A percentile compares a stretch with the other conserved stretches of the same genome.
Conservation (phyloP, 345 rosid species). For the Eucalyptus tenuipes region DNA sequence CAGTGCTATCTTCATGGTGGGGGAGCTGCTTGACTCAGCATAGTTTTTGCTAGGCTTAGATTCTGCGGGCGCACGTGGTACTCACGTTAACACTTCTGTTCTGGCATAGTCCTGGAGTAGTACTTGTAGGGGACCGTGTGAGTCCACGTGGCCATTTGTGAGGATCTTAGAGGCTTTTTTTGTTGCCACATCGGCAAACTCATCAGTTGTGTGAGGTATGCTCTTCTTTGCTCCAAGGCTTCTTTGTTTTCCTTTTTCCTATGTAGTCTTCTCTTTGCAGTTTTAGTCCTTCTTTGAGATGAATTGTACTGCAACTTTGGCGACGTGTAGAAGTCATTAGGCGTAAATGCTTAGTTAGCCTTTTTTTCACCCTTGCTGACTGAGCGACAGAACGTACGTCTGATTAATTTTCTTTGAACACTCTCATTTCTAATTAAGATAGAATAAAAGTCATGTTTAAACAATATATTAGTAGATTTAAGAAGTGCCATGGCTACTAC, state of each 20-base stretch:
- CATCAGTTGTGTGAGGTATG: not conserved
- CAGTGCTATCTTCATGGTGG: not conserved
- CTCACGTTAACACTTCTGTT: not conserved
- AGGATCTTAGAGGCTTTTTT: not conserved
- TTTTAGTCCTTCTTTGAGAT: not conserved
- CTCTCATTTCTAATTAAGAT: not conserved
- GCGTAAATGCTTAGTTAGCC: not conserved
- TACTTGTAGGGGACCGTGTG: not conserved
- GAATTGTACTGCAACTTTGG: not conserved
- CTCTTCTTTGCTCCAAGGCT: not conserved
- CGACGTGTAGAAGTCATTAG: not conserved
- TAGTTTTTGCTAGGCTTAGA: not conserved
- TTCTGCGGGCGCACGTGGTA: not conserved
- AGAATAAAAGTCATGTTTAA: not conserved
- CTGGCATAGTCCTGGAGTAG: not conserved
- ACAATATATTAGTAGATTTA: not conserved
- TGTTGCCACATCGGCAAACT: not conserved
- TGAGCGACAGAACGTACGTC: rapidly evolving
- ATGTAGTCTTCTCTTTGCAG: not conserved
- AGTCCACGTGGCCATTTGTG: not conserved
- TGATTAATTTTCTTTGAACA: not conserved
- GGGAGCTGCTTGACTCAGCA: not conserved
- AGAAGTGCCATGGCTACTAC: not conserved
- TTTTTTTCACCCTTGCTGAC: not conserved
- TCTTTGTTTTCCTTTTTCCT: not conserved